Evolutionary conservation across 345 rosid genomes (phyloP).

Genomic region (Eucalyptus regnans): DNA sequence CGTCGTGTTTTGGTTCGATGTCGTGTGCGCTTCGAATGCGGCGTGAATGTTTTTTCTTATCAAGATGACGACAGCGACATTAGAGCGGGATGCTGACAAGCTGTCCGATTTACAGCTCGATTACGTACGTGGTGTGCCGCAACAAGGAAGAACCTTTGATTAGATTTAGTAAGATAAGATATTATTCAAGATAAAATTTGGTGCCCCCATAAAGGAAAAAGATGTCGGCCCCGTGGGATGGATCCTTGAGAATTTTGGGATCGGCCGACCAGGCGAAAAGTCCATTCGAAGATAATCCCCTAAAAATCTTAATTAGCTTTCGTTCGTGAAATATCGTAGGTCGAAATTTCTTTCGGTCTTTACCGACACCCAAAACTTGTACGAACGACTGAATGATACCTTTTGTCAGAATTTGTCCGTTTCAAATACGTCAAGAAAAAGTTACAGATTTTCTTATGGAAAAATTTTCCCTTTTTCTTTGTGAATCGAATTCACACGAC

Average conservation of each 20-base stretch:
- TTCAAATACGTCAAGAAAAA: neutral
- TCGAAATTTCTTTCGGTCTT: neutral
- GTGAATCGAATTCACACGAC: neutral
- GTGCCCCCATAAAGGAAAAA: neutral
- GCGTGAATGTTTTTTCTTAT: neutral
- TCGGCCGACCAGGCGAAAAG: neutral
- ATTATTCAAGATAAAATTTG: neutral
- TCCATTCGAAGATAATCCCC: neutral
- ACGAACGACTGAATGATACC: neutral
- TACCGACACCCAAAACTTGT: neutral
- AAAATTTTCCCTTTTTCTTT: neutral
- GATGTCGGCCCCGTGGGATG: neutral
- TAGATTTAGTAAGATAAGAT: too few species aligned
- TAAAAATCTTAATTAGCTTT: neutral
- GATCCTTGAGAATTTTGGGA: neutral
- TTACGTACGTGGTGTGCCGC: neutral
- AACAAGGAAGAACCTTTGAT: too few species aligned
- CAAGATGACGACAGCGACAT: neutral
- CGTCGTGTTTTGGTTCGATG: neutral
- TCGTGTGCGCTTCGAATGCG: neutral
- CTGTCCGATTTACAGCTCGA: neutral
- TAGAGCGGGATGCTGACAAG: neutral
- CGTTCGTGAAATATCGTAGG: neutral
- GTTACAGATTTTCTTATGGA: neutral
- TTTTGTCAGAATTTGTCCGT: neutral